Conservation (phyloP, 805 yeast species). For the Metschnikowia orientalis region DNA sequence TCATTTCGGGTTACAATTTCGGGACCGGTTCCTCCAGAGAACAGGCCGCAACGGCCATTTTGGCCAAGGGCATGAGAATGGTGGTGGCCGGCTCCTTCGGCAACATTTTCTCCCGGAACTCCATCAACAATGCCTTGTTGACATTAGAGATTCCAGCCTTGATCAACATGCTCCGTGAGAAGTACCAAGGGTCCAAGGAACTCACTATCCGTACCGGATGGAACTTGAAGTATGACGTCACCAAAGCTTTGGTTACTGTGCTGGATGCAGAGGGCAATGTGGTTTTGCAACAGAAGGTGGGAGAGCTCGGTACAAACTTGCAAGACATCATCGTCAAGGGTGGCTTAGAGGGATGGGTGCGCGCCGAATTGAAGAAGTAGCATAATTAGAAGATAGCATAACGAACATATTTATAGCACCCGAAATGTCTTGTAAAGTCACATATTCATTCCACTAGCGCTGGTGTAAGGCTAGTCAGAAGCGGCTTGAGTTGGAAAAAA, state of each 20-base stretch:
- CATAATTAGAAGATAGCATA: slow-evolving; percentile 2
- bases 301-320: slow-evolving; percentile 90
- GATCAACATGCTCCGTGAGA: slow-evolving; percentile 69
- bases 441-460: neutral
- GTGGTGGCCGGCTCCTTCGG: slow-evolving; percentile 98
- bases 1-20: slow-evolving; percentile 89
- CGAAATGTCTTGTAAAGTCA: neutral
- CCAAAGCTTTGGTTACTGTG: slow-evolving; percentile 75
- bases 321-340: slow-evolving; percentile 97
- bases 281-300: slow-evolving; percentile 80
- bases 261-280: slow-evolving; percentile 59
- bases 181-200: slow-evolving; percentile 56
- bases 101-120: slow-evolving; percentile 91
- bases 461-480: neutral
- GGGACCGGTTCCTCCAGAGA: slow-evolving; percentile 99
- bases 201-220: slow-evolving; percentile 94
- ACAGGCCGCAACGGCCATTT: slow-evolving; percentile 97
- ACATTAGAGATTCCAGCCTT: slow-evolving; percentile 91
- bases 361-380: slow-evolving; percentile 47
- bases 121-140: slow-evolving; percentile 91
- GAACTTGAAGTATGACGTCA: slow-evolving; percentile 89
- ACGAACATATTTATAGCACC: slow-evolving; percentile 1
- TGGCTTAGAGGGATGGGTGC: slow-evolving; percentile 98
- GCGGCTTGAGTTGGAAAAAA: slow-evolving; percentile 6
- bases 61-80: slow-evolving; percentile 87